Conservation (phyloP, 495 filamentous ascomycete genomes). For the Entonaema liquescens region DNA sequence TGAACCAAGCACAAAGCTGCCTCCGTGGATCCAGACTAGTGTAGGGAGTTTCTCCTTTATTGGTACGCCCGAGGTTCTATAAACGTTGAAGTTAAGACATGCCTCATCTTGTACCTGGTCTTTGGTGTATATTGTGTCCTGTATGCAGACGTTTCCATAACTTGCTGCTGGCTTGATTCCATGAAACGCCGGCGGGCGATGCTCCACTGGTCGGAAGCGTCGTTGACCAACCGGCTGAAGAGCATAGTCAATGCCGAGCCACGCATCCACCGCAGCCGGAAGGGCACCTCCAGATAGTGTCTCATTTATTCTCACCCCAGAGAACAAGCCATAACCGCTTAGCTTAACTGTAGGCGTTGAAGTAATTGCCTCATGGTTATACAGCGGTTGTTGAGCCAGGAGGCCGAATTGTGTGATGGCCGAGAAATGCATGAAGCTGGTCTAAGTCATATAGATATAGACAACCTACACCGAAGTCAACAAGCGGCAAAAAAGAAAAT, state of each 20-base stretch:
- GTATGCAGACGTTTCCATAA: slow-evolving; percentile 8
- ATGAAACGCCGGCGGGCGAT: background rate
- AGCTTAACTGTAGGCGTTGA: slow-evolving; percentile 5
- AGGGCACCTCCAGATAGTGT: background rate
- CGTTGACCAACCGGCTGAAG: slow-evolving; percentile 2
- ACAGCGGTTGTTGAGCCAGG: background rate
- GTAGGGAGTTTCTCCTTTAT: background rate
- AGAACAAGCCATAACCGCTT: background rate
- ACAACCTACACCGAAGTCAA: background rate
- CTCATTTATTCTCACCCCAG: background rate
- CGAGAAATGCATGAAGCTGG: slow-evolving; percentile 9
- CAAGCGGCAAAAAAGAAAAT: background rate
- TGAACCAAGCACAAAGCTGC: background rate
- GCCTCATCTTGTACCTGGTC: background rate
- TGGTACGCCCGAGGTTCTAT: background rate
- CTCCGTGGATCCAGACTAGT: slow-evolving; percentile 2
- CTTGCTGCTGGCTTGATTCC: background rate
- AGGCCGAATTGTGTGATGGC: slow-evolving; percentile 1
- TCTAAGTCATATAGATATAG: background rate
- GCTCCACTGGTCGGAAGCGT: background rate
- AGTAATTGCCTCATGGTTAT: too few relatives aligned
- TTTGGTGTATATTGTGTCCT: background rate
- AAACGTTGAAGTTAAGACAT: slow-evolving; percentile 6
- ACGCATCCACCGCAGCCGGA: background rate
- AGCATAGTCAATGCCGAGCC: slow-evolving; percentile 7